Evolutionary conservation across 176 grass and related monocot species (phyloP), one percentile per base, ranked within the genome.

Genomic region (Luzula sylvatica): DNA sequence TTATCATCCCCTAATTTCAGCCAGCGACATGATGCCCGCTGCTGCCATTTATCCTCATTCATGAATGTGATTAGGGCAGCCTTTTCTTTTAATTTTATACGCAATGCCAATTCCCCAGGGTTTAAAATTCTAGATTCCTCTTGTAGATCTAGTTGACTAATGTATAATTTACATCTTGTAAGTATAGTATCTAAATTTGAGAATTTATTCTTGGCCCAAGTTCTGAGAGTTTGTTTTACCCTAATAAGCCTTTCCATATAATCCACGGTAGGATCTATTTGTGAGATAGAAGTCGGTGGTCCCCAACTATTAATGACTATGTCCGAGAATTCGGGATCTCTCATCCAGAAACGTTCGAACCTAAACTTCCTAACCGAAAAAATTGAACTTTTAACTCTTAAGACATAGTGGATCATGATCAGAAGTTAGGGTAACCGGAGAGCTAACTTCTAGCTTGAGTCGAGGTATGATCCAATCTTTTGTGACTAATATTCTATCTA

Each of bases 211-310:
- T 8, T 1, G 9, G 39, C 39, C 39, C 9, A 1, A 11, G 11
- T 42, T 14, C 0, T 1, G 14, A 2, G 2, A 2, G 1, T 14
- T 1, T 11, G 14, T 42, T 8, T 1, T 11, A 14, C 0, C 14
- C 14, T 42, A 14, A 1, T 11, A 2, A 11, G 1, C 14, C 14
- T 8, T 42, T 2, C 9, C 0, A 1, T 11, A 42, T 11, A 2
- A 1, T 2, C 14, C 14, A 11, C 2, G 14, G 14, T 42, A 11
- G 39, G 2, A 11, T 14, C 1, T 14, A 8, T n/a, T n/a, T n/a
- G 9, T 8, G n/a, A 3, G 39, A 1, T 1, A 14, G n/a, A 1
- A 1, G 1, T 1, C 1, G 1, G n/a, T 14, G 1, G n/a, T 1
- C 39, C n/a, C 11, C 9, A 3, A 1, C 2, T 11, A 11, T 42